phyloP scores from a whole-genome alignment of 352 stramenopile genomes.

The Saprolegnia parasitica region DNA sequence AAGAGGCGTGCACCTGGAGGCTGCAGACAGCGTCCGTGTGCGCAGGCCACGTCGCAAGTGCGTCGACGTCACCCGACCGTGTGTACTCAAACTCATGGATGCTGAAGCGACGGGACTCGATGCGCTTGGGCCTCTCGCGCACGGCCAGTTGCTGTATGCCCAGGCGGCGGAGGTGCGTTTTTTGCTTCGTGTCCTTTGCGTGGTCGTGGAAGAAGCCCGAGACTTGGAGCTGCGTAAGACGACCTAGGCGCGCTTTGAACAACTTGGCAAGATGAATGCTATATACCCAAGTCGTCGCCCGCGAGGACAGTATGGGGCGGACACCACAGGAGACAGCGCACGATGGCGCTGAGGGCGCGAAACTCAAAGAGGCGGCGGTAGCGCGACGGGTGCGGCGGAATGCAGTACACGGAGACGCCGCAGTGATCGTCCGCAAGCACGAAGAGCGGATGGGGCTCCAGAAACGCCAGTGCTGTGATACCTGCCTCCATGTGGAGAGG shows the following conservation, averaged over 20 bases:
- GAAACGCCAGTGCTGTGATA: slow-evolving; percentile 13
- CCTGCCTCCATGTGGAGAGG: not conserved
- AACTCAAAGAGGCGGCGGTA: not conserved
- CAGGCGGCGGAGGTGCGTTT: not conserved
- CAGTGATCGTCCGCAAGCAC: slow-evolving; percentile 1
- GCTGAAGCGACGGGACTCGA: not conserved
- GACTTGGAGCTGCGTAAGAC: slow-evolving; percentile 5
- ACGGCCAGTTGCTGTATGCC: not conserved
- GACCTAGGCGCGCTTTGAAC: not conserved
- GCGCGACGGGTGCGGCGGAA: slow-evolving; percentile 18
- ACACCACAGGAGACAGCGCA: slow-evolving; percentile 16
- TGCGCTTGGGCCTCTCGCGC: not conserved
- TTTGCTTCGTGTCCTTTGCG: not conserved
- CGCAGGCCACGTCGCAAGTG: not conserved
- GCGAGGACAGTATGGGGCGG: slow-evolving; percentile 1
- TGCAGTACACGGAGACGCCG: not conserved
- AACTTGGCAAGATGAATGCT: not conserved
- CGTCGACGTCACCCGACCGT: not conserved
- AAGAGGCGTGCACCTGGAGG: not conserved
- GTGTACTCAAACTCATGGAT: slow-evolving; percentile 25
- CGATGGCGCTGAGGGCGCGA: not conserved
- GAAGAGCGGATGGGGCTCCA: slow-evolving; percentile 28
- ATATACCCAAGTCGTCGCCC: slow-evolving; percentile 12
- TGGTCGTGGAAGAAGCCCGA: slow-evolving; percentile 6
- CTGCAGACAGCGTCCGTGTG: slow-evolving; percentile 20